Evolutionary conservation across 2,329 filamentous ascomycete genomes (phyloP), one percentile per base, ranked within the genome.

Genomic region (Huntiella bhutanensis): DNA sequence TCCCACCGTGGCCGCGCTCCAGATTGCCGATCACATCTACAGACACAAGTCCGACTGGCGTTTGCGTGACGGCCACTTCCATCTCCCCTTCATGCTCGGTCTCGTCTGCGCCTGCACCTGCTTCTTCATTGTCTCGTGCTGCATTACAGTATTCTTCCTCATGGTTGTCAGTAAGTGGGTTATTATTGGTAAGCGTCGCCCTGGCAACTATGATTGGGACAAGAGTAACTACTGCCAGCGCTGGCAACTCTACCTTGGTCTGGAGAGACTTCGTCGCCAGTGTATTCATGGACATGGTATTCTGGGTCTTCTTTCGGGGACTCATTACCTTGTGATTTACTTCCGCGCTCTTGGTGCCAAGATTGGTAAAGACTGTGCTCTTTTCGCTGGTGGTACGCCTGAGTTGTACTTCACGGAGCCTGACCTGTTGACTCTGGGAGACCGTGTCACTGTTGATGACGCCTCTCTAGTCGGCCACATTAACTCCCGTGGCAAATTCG

Each of bases 191-290:
- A 64, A 64, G 15, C 62, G 70, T 35, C 57, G 58, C 50, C 65
- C 66, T 3, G 71, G 71, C 11, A 68, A 67, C 50, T 71, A 71
- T 52, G 68, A 73, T 56, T 75, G 71, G 71, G 71, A 75, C 54
- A 67, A 67, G 55, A 66, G 60, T 15, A 60, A 63, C 12, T 75
- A 74, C 57, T 73, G 70, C 56, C 71, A 75, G 53, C 65, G 69
- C 33, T 75, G 71, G 70, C 70, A 75, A 53, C 54, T 73, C 6
- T 70, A 69, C 53, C 59, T 73, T 3, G 62, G 62, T 28, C 62
- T 72, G 34, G 70, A 74, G 57, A 62, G 62, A 13, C 55, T 75
- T 3, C 64, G 69, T 1, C 60, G 66, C 6, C 58, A 64, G 36
- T 71, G 69, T 55, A 72, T 67, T 52, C 63, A 64, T 3, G 64